A percentile compares a stretch with the other conserved stretches of the same genome.
Conservation (phyloP, 345 rosid genomes). For the Aethionema arabicum region DNA sequence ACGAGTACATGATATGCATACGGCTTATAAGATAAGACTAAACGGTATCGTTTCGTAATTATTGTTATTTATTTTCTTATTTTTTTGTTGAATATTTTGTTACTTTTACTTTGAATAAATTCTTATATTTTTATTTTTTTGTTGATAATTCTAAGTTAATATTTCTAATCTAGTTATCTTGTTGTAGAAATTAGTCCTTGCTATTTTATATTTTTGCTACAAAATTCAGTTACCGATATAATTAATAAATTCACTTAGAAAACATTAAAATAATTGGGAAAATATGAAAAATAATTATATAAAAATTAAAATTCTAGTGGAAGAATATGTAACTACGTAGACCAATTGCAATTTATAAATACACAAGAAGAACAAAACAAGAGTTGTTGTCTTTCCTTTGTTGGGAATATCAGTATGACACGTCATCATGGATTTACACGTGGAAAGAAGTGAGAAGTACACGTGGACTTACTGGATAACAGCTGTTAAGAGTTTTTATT, state of each 20-base stretch:
- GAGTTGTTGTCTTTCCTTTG: conserved; percentile 32
- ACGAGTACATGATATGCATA: conserved; percentile 29
- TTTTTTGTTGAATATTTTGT: conserved; percentile 18
- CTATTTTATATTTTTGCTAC: too few relatives aligned
- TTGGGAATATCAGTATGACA: conserved; percentile 19
- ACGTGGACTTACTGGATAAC: conserved; percentile 26
- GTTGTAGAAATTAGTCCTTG: too few relatives aligned
- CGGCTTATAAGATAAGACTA: conserved; percentile 28
- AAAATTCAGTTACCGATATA: too few relatives aligned
- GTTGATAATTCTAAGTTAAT: too few relatives aligned
- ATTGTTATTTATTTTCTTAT: conserved; percentile 14
- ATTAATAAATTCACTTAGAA: too few relatives aligned
- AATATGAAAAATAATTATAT: too few relatives aligned
- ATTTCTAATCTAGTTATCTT: too few relatives aligned
- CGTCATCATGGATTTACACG: neutral
- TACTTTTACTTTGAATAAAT: neutral
- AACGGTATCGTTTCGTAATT: conserved; percentile 25
- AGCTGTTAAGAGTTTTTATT: conserved; percentile 28
- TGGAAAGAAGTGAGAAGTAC: neutral
- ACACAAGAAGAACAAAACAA: conserved; percentile 21
- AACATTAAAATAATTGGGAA: too few relatives aligned
- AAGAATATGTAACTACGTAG: conserved; percentile 29
- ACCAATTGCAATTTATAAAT: conserved; percentile 20
- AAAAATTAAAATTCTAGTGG: conserved; percentile 17
- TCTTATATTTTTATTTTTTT: too few relatives aligned